Base-by-base conservation (phyloP, 23 red algal genomes). In the Gracilaria caudata region DNA sequence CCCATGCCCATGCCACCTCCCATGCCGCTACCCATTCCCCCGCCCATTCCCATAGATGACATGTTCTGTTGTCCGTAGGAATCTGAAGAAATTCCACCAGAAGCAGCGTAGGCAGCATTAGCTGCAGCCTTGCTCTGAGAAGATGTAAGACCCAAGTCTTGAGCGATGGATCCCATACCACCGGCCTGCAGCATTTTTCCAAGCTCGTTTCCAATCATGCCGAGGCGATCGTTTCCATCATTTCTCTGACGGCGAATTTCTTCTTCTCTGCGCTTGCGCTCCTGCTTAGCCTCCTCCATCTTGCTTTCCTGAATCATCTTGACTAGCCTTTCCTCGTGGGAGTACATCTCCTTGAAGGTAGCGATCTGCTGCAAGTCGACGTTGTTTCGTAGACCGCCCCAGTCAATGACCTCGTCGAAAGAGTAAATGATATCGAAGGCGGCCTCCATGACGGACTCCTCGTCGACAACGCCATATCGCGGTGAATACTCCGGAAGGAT, bases 231-330 rank as follows among this genome's bases (percentile, higher is more conserved):
- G 35, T 80, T 78, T 32, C 87, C 93, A 33, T 86, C 90, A 34
- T 71, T 86, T 32, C 90, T 72, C 30, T 93, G 84, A 37, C 79
- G 82, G 34, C 78, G 80, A 65, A 99, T 94, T 25, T 79, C 82
- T 43, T 92, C 86, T 60, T 94, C 97, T 34, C 89, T 77, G 29
- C 90, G 86, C 33, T 93, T 93, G 24, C 86, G 82, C 91, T 87
- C 94, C 77, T 95, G 78, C 44, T 93, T 95, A 1, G 97, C 97
- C 83, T 99, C 97, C 29, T 68, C 59, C 90, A 99, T 99, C 79
- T 95, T 99, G 61, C 86, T 94, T 86, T 99, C 97, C 68, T 99
- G 90, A 58, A 99, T 99, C 90, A 93, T 95, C 63, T 99, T 94
- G 20, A 94, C 93, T 16, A 99, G 86, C 9, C 92, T 90, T 76